Base-by-base conservation (phyloP, 768 basidiomycete genomes). In the Boletus huronensis region DNA sequence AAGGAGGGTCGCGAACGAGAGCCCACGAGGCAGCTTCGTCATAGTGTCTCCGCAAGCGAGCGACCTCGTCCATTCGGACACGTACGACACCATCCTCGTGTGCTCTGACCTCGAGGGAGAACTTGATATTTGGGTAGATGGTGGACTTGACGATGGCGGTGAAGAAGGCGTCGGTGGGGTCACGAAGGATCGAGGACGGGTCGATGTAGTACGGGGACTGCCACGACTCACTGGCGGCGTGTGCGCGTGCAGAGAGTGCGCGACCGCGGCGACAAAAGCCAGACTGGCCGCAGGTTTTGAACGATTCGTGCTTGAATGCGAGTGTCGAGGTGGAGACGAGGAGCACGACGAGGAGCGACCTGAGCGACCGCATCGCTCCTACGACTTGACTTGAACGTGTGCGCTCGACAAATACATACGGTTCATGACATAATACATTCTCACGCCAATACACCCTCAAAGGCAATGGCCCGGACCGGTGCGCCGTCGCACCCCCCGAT, bases 211-310 rank as follows among this genome's bases (percentile, higher is more conserved):
- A 99, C 1, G 96, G 96, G 0, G 95, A 97, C 36, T 72, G 76
- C 90, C 94, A 98, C 5, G 77, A 70, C 13, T 75, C 69, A 29
- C 72, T 71, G 8, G 79, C 77, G 50, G 81, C 82, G 38, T 75
- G 75, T 5, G 91, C 88, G 44, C 92, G 83, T 9, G 80, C 75
- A 54, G 93, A 82, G 42, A 99, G 82, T 0, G 88, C 89, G 44
- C 96, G 85, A 48, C 94, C 93, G 42, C 88, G 74, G n/a, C 91
- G 82, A 76, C 97, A 98, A 73, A 99, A 98, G 19, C 90, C 94
- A 0, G 93, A 83, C 71, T 98, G 92, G n/a, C 80, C 79, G 66
- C 97, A 98, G 53, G 84, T 92, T 72, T 97, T 98, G 80, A 95
- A 99, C 72, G 98, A 93, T 55, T 87, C 80, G 19, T 78, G 74